These are phyloP conservation scores for Amanita molliuscula DNA, from an alignment of 768 basidiomycete species.

Conservation along the genomic window DNA sequence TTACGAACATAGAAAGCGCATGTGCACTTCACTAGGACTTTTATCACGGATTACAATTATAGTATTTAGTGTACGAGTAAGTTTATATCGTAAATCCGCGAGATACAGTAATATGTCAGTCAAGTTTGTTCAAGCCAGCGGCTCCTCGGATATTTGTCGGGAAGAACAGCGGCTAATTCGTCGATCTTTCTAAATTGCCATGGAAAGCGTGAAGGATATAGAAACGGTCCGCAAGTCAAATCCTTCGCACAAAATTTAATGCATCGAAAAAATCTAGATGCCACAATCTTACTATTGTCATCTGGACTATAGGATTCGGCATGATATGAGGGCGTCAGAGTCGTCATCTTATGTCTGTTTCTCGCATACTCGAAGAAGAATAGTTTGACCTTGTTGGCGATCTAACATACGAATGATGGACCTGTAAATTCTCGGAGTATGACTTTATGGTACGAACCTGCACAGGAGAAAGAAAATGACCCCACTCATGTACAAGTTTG, in stretches of 20 bases:
- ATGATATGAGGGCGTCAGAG: conserved; percentile 87
- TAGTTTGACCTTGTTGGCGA: conserved; percentile 93
- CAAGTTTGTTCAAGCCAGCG: conserved; percentile 14
- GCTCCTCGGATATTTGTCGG: conserved; percentile 48
- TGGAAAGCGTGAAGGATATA: conserved; percentile 90
- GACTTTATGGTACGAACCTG: conserved; percentile 40
- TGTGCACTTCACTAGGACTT: neutral
- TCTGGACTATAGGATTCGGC: conserved; percentile 96
- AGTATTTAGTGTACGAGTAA: conserved; percentile 14
- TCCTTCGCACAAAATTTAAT: conserved; percentile 33
- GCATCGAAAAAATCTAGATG: conserved; percentile 3
- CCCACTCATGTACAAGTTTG: conserved; percentile 93
- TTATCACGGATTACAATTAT: conserved; percentile 4
- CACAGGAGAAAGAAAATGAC: conserved; percentile 66
- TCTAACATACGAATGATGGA: conserved; percentile 34
- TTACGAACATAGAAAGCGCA: conserved; percentile 34
- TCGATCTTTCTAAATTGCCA: conserved; percentile 98
- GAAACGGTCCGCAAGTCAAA: conserved; percentile 95
- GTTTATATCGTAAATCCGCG: conserved; percentile 1
- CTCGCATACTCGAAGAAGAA: conserved; percentile 97
- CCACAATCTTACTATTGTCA: conserved; percentile 69
- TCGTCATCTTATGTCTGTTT: conserved; percentile 99
- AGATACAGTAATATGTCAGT: conserved; percentile 12
- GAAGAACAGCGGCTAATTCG: conserved; percentile 64
- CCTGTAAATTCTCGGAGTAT: neutral